Conservation (phyloP, 306 rosid genomes). For the Arachis hypogaea region DNA sequence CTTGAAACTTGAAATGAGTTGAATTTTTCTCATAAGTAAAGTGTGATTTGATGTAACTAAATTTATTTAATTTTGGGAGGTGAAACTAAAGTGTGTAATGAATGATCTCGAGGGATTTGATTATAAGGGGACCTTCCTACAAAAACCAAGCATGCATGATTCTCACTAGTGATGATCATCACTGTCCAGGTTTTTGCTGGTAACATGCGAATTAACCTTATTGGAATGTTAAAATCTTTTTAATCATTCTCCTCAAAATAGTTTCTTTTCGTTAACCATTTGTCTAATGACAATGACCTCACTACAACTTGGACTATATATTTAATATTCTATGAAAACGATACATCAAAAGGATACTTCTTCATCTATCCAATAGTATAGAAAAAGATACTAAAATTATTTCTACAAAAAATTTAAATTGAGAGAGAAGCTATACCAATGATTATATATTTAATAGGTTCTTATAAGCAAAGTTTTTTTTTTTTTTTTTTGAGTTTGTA, state of each 20-base stretch:
- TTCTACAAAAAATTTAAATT: too few species aligned
- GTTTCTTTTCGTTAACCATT: neutral
- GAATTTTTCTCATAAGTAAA: too few species aligned
- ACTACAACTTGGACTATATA: constrained; percentile 7
- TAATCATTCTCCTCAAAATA: constrained; percentile 35
- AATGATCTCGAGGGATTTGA: constrained; percentile 36
- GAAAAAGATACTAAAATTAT: too few species aligned
- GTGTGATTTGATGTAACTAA: too few species aligned
- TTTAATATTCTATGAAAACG: constrained; percentile 16
- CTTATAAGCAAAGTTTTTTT: too few species aligned
- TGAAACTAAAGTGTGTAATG: constrained; percentile 22
- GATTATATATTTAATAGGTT: too few species aligned
- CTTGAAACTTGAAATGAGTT: too few species aligned
- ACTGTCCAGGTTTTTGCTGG: constrained; percentile 41
- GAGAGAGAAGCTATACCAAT: too few species aligned
- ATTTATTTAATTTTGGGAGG: too few species aligned
- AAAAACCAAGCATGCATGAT: constrained; percentile 39
- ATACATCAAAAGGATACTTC: neutral
- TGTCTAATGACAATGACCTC: constrained; percentile 16
- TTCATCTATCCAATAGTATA: too few species aligned
- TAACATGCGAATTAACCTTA: constrained; percentile 32
- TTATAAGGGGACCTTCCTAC: constrained; percentile 45
- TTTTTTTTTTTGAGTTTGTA: too few species aligned
- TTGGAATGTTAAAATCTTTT: constrained; percentile 38
- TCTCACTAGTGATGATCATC: constrained; percentile 33